A percentile compares a stretch with the other conserved stretches of the same genome.
Evolutionary conservation across 257 asterid genomes (phyloP).

Genomic region (Jasminum sambac): DNA sequence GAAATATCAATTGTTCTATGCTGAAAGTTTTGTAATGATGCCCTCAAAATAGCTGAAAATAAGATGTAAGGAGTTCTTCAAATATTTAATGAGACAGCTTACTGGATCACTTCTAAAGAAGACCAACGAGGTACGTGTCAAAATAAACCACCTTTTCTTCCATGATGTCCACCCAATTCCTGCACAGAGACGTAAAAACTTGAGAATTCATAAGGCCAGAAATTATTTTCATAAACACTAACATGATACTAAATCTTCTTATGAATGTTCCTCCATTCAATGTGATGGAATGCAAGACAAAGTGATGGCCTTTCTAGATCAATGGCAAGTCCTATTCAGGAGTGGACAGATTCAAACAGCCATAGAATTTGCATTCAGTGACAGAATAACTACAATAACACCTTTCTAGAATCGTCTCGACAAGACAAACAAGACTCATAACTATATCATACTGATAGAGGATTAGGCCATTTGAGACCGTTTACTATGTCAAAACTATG

Average conservation of each 20-base stretch:
- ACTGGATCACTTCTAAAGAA: constrained; percentile 99
- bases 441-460: too few species aligned
- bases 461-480: too few species aligned
- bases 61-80: background rate
- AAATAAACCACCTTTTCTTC: constrained; percentile 99
- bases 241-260: constrained; percentile 1
- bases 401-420: too few species aligned
- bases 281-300: background rate
- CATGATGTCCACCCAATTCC: constrained; percentile 99
- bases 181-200: constrained; percentile 27
- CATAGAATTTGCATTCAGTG: too few species aligned
- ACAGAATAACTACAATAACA: too few species aligned
- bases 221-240: constrained; percentile 7
- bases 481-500: too few species aligned
- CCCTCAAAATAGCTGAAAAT: constrained; percentile 2
- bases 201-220: constrained; percentile 2
- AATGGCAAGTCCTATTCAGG: too few species aligned
- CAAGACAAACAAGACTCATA: too few species aligned
- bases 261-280: background rate
- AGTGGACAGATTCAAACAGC: too few species aligned
- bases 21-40: background rate
- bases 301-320: too few species aligned
- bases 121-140: constrained; percentile 95
- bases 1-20: background rate
- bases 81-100: constrained; percentile 37